phyloP scores from a whole-genome alignment of 352 stramenopile species.

The Lagenidium sp. region DNA sequence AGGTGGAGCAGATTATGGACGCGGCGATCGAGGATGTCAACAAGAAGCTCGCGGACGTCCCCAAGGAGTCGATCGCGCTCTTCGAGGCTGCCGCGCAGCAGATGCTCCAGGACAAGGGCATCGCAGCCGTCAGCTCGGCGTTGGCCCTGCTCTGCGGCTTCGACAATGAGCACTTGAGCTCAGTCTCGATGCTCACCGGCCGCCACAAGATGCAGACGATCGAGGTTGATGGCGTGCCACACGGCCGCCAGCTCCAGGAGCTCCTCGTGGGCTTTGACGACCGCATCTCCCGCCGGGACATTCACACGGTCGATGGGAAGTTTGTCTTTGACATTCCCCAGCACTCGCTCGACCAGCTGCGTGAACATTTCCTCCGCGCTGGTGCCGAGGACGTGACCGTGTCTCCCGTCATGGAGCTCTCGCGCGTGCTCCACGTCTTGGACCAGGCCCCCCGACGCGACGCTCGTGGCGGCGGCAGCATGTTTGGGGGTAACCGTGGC shows the following conservation, averaged over 20 bases:
- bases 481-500: constrained; percentile 4
- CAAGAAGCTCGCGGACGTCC: constrained; percentile 41
- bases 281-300: constrained; percentile 25
- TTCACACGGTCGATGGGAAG: constrained; percentile 51
- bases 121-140: constrained; percentile 45
- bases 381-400: constrained; percentile 27
- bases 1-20: constrained; percentile 53
- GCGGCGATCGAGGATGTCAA: constrained; percentile 37
- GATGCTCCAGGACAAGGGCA: constrained; percentile 48
- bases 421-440: constrained; percentile 43
- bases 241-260: constrained; percentile 36
- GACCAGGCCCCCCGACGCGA: constrained; percentile 5
- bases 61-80: constrained; percentile 26
- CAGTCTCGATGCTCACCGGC: constrained; percentile 73
- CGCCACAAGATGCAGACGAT: constrained; percentile 57
- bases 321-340: constrained; percentile 64
- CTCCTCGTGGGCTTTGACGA: constrained; percentile 33
- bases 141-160: constrained; percentile 72
- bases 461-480: constrained; percentile 12
- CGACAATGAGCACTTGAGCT: constrained; percentile 50
- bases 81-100: constrained; percentile 50
- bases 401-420: constrained; percentile 37
- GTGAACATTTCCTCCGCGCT: constrained; percentile 24
- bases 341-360: constrained; percentile 32
- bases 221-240: constrained; percentile 34